A percentile compares a stretch with the other conserved stretches of the same genome.
Evolutionary conservation across 352 stramenopile genomes (phyloP).

Genomic region (Phytopythium montanum): DNA sequence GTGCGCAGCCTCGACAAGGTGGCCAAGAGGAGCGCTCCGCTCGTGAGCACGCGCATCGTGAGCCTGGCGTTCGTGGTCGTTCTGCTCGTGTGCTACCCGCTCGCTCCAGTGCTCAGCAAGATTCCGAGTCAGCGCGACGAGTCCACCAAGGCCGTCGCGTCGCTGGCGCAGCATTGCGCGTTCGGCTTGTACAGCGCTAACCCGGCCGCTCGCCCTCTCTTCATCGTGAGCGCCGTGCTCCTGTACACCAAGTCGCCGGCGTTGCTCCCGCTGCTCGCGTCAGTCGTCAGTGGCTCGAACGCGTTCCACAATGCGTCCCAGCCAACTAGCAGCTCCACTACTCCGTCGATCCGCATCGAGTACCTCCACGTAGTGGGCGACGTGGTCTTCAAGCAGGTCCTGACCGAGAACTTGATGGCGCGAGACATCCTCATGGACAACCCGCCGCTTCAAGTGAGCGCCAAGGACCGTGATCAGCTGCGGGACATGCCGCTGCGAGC

Average conservation of each 20-base stretch:
- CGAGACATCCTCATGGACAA: constrained; percentile 50
- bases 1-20: constrained; percentile 42
- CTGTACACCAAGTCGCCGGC: constrained; percentile 68
- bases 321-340: background rate
- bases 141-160: constrained; percentile 39
- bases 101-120: constrained; percentile 46
- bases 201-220: constrained; percentile 37
- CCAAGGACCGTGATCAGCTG: constrained; percentile 31
- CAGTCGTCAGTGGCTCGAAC: constrained; percentile 14
- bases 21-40: constrained; percentile 17
- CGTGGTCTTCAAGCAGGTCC: constrained; percentile 57
- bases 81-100: constrained; percentile 53
- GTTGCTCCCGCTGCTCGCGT: constrained; percentile 45
- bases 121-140: constrained; percentile 58
- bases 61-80: constrained; percentile 53
- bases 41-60: constrained; percentile 30
- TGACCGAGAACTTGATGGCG: constrained; percentile 62
- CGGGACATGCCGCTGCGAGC: constrained; percentile 48
- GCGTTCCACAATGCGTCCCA: background rate
- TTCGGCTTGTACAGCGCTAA: constrained; percentile 46
- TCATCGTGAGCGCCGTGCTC: constrained; percentile 58
- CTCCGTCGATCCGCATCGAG: constrained; percentile 29
- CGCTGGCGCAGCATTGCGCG: constrained; percentile 58
- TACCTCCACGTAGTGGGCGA: constrained; percentile 60
- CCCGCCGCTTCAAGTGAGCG: constrained; percentile 23